Evolutionary conservation across 2,329 filamentous ascomycete species (phyloP).

Genomic region (Massarina eburnea): DNA sequence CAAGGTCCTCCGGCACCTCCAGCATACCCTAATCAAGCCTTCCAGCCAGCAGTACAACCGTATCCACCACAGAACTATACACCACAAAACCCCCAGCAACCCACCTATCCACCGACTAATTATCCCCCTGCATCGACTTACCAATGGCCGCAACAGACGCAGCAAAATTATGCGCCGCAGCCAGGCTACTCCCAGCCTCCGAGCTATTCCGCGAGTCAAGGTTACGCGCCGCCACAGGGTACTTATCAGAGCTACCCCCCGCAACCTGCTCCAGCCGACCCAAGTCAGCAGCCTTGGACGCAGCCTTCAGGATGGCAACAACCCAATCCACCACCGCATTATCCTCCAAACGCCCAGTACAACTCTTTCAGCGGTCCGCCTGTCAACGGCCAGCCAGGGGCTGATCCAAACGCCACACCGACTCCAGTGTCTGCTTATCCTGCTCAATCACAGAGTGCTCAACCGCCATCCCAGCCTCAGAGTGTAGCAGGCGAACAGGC

Average conservation of each 20-base stretch:
- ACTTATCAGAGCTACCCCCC: slow-evolving; percentile 22
- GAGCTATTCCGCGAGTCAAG: slow-evolving; percentile 21
- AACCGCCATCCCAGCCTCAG: slow-evolving; percentile 12
- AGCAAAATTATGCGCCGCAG: slow-evolving; percentile 22
- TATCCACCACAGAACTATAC: slow-evolving; percentile 29
- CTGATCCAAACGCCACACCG: slow-evolving; percentile 32
- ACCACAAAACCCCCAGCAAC: slow-evolving; percentile 20
- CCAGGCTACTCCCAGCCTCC: slow-evolving; percentile 25
- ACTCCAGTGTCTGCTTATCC: slow-evolving; percentile 28
- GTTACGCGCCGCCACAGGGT: slow-evolving; percentile 21
- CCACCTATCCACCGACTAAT: slow-evolving; percentile 18
- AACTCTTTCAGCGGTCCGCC: slow-evolving; percentile 16
- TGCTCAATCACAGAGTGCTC: slow-evolving; percentile 13
- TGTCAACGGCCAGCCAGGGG: slow-evolving; percentile 6
- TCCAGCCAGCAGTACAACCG: slow-evolving; percentile 19
- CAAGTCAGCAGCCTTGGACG: slow-evolving; percentile 26
- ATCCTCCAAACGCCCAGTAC: slow-evolving; percentile 19
- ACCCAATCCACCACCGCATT: slow-evolving; percentile 15
- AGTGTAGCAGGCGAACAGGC: slow-evolving; percentile 19
- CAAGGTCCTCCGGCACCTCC: slow-evolving; percentile 20
- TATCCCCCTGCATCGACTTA: slow-evolving; percentile 22
- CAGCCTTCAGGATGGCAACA: slow-evolving; percentile 27
- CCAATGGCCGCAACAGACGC: slow-evolving; percentile 26
- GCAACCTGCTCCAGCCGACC: slow-evolving; percentile 20
- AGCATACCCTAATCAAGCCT: slow-evolving; percentile 26